Percentiles rank a stretch among this genome's conserved stretches.
Conservation (phyloP, 2,329 filamentous ascomycete genomes). For the Talaromyces atroroseus region DNA sequence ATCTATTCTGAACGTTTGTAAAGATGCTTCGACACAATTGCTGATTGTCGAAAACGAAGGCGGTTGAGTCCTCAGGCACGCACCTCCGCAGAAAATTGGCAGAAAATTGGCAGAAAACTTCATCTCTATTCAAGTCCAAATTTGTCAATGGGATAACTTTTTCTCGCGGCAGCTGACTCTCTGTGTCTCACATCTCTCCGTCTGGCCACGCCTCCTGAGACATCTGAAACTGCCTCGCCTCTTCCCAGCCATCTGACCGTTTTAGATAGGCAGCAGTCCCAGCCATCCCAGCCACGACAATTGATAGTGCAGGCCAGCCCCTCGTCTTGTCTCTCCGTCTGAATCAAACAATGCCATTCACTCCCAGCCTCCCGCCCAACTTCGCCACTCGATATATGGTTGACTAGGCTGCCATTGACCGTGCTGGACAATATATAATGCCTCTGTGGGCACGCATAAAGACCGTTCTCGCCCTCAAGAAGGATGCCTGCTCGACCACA, state of each 20-base stretch:
- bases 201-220: not conserved
- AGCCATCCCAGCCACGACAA: not conserved
- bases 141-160: not conserved
- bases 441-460: not conserved
- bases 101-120: not conserved
- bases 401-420: not conserved
- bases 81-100: not conserved
- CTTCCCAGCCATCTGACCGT: not conserved
- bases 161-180: not conserved
- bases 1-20: not conserved
- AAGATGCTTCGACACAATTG: not conserved
- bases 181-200: not conserved
- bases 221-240: not conserved
- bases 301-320: not conserved
- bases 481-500: not conserved
- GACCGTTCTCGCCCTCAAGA: not conserved
- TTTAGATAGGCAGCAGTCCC: not conserved
- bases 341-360: not conserved
- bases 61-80: not conserved
- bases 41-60: not conserved
- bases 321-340: not conserved
- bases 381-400: not conserved
- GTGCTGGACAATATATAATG: not conserved
- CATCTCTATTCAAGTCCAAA: not conserved
- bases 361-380: not conserved